Conservation (phyloP, 1,139 yeast genomes). For the Scheffersomyces parashehatae region DNA sequence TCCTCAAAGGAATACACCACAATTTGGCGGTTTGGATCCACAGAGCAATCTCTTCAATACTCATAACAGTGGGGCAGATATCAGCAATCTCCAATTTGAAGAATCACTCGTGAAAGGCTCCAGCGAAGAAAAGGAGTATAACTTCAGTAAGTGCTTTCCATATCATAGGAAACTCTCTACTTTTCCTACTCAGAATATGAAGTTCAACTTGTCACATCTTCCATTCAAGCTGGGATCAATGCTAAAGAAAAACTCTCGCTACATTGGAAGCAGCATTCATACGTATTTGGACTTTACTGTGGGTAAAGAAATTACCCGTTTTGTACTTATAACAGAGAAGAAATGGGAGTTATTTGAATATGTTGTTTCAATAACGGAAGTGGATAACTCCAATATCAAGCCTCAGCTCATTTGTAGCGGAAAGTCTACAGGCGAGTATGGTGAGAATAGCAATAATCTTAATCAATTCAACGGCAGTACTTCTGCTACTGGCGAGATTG, state of each 20-base stretch:
- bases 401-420: conserved; percentile 72
- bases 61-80: neutral
- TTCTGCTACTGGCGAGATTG: conserved; percentile 20
- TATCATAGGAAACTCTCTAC: conserved; percentile 68
- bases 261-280: conserved; percentile 65
- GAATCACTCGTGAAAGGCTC: conserved; percentile 23
- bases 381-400: conserved; percentile 30
- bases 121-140: conserved; percentile 55
- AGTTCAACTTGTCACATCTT: conserved; percentile 38
- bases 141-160: conserved; percentile 81
- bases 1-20: conserved; percentile 3
- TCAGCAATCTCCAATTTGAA: conserved; percentile 16
- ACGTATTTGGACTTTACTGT: conserved; percentile 28
- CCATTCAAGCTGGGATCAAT: conserved; percentile 42
- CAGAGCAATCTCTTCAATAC: neutral
- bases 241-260: conserved; percentile 42
- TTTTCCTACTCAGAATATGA: conserved; percentile 62
- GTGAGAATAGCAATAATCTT: conserved; percentile 43
- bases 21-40: neutral
- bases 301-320: conserved; percentile 53
- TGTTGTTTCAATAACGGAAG: conserved; percentile 16
- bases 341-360: conserved; percentile 73
- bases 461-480: conserved; percentile 19
- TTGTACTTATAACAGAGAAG: conserved; percentile 65
- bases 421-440: conserved; percentile 65